phyloP scores from a whole-genome alignment of 2,329 filamentous ascomycete species.

The Exophiala viscosa region DNA sequence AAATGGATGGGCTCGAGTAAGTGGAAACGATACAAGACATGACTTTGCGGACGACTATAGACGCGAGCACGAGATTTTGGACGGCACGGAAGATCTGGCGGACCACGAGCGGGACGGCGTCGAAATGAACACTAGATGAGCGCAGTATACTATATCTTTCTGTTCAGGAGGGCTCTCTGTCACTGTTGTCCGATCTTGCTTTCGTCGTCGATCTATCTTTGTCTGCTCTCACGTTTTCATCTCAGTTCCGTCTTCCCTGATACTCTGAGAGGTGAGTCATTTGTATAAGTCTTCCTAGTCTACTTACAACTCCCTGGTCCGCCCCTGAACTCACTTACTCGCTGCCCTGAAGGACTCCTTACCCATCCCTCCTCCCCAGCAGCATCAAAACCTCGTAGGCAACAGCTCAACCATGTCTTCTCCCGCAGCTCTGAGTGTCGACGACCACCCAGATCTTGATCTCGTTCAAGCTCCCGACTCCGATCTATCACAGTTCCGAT shows the following conservation, averaged over 20 bases:
- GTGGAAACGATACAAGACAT: conserved; percentile 14
- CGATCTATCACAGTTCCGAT: background rate
- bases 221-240: background rate
- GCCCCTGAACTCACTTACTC: background rate
- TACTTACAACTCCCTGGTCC: background rate
- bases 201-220: background rate
- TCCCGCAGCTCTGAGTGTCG: background rate
- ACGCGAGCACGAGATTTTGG: conserved; percentile 29
- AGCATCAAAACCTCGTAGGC: background rate
- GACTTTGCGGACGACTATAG: conserved; percentile 28
- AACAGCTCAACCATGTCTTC: conserved; percentile 2
- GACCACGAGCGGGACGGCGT: conserved; percentile 21
- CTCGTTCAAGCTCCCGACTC: background rate
- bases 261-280: background rate
- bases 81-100: conserved; percentile 28
- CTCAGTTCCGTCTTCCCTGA: background rate
- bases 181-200: background rate
- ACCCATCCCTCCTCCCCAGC: no score
- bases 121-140: conserved; percentile 23
- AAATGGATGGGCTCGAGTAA: conserved; percentile 22
- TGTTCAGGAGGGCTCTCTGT: background rate
- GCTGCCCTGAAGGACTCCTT: no score
- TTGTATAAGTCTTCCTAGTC: background rate
- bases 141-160: background rate
- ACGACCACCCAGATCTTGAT: background rate